These are phyloP conservation scores for Cyclotella kingstonii DNA, from an alignment of 108 stramenopile species.

Conservation along the genomic window DNA sequence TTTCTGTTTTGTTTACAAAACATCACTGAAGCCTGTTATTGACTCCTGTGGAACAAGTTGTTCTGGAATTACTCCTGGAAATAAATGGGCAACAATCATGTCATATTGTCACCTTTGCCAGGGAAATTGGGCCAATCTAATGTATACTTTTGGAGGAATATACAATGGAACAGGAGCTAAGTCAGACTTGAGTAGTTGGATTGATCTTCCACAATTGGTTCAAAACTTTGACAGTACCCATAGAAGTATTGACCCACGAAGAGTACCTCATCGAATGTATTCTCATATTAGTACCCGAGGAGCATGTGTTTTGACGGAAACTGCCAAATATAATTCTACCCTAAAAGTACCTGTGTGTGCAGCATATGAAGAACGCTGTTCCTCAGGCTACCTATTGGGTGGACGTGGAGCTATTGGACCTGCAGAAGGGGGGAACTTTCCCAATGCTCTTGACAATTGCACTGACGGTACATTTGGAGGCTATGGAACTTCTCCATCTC, in stretches of 20 bases:
- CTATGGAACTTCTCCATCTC: background rate
- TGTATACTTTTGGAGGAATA: conserved; percentile 7
- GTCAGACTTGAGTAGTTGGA: background rate
- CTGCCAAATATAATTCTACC: background rate
- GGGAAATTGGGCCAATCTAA: conserved; percentile 1
- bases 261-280: conserved; percentile 2
- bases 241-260: conserved; percentile 1
- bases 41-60: conserved; percentile 2
- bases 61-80: background rate
- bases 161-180: background rate
- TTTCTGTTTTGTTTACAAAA: no score
- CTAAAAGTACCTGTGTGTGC: background rate
- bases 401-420: background rate
- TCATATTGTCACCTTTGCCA: conserved; percentile 9
- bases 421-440: background rate
- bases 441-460: conserved; percentile 6
- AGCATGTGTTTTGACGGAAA: background rate
- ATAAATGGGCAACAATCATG: conserved; percentile 11
- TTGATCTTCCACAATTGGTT: background rate
- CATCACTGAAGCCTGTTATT: conserved; percentile 2
- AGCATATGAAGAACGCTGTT: background rate
- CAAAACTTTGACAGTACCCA: background rate
- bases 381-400: background rate
- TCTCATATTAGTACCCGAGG: background rate
- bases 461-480: background rate